phyloP scores from a whole-genome alignment of 768 basidiomycete species.

The Mrakia blollopis region DNA sequence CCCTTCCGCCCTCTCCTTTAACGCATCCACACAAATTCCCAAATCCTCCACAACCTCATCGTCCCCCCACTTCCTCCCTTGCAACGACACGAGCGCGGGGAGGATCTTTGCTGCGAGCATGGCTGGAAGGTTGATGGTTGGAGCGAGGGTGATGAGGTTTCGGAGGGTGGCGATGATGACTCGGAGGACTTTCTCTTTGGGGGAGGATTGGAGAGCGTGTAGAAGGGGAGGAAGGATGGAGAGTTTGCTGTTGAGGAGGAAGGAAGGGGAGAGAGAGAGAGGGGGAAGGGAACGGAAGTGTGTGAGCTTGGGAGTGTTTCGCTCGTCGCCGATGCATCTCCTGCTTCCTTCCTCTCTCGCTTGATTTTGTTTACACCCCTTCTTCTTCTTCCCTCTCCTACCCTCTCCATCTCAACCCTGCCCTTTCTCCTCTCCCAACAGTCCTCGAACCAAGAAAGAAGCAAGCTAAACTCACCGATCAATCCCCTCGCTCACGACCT shows the following conservation, averaged over 20 bases:
- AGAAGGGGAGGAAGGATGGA: slow-evolving; percentile 81
- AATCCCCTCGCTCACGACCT: slow-evolving; percentile 73
- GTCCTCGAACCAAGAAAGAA: neutral
- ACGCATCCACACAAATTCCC: slow-evolving; percentile 75
- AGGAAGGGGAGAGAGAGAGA: neutral
- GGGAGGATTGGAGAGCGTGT: slow-evolving; percentile 76
- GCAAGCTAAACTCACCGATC: slow-evolving; percentile 60
- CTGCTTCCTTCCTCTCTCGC: neutral
- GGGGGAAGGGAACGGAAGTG: neutral
- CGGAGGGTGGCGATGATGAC: slow-evolving; percentile 88
- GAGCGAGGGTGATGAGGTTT: slow-evolving; percentile 88
- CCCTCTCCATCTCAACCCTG: no score
- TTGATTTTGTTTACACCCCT: neutral
- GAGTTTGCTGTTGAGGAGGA: slow-evolving; percentile 79
- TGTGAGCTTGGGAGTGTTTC: neutral
- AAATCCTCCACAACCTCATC: slow-evolving; percentile 93
- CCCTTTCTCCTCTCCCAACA: no score
- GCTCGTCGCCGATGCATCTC: neutral
- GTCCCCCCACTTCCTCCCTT: slow-evolving; percentile 75
- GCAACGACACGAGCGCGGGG: neutral
- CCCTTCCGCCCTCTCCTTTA: slow-evolving; percentile 78
- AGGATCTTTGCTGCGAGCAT: slow-evolving; percentile 65
- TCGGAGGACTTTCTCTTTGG: slow-evolving; percentile 95
- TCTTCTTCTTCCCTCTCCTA: no score
- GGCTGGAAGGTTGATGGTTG: slow-evolving; percentile 77